phyloP scores from a whole-genome alignment of 1,139 yeast genomes.

The Saccharomyces hybrid region DNA sequence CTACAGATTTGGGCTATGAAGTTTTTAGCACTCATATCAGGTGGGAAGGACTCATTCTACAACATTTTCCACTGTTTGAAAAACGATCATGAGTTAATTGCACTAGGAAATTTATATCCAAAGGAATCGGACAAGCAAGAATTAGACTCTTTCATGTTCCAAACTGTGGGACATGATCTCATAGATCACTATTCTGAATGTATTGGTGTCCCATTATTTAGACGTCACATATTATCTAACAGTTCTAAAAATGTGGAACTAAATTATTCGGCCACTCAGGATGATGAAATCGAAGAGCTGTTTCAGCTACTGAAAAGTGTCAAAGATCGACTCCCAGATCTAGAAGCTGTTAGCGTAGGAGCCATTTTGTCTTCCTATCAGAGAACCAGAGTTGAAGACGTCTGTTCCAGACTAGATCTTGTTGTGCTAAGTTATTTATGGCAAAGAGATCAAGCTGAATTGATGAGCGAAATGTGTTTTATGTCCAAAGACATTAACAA shows the following conservation, averaged over 20 bases:
- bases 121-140: conserved; percentile 42
- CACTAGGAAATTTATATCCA: conserved; percentile 81
- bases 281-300: conserved; percentile 86
- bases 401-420: conserved; percentile 65
- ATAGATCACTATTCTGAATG: conserved; percentile 60
- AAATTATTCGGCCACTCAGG: conserved; percentile 56
- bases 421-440: conserved; percentile 71
- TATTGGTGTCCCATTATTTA: conserved; percentile 69
- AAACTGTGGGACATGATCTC: conserved; percentile 92
- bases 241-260: conserved; percentile 54
- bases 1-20: conserved; percentile 47
- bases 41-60: conserved; percentile 93
- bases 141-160: conserved; percentile 93
- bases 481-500: conserved; percentile 18
- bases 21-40: conserved; percentile 84
- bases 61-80: conserved; percentile 76
- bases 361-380: conserved; percentile 93
- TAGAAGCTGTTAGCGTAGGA: conserved; percentile 87
- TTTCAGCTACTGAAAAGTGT: conserved; percentile 44
- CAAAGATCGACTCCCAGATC: conserved; percentile 52
- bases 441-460: conserved; percentile 76
- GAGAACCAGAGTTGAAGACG: conserved; percentile 86
- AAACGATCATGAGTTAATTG: conserved; percentile 77
- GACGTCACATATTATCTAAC: conserved; percentile 58
- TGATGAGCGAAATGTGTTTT: conserved; percentile 75